phyloP scores from a whole-genome alignment of 768 basidiomycete genomes.

The Pleurotus tuoliensis region DNA sequence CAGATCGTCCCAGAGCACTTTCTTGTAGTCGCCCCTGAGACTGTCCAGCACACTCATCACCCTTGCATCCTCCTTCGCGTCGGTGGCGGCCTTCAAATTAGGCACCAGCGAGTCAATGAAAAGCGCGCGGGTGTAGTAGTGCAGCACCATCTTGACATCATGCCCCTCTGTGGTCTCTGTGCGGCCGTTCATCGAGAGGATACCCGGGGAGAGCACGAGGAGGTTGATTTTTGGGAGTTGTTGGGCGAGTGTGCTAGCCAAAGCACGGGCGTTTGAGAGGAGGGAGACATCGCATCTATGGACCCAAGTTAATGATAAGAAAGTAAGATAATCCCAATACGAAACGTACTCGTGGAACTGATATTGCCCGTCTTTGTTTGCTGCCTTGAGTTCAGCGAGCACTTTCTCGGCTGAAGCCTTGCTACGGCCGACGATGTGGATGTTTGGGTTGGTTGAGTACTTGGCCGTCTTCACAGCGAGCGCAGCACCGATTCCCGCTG shows the following conservation, averaged over 20 bases:
- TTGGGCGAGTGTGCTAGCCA: conserved; percentile 23
- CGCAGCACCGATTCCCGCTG: conserved; percentile 45
- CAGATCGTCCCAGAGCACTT: conserved; percentile 44
- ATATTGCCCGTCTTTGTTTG: conserved; percentile 9
- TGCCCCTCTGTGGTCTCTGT: conserved; percentile 43
- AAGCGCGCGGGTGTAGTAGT: conserved; percentile 51
- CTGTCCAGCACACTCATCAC: conserved; percentile 41
- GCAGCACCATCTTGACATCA: conserved; percentile 38
- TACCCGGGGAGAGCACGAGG: conserved; percentile 43
- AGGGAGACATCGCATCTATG: conserved; percentile 43
- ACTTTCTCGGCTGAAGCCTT: conserved; percentile 41
- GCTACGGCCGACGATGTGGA: conserved; percentile 53
- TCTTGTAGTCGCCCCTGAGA: conserved; percentile 25
- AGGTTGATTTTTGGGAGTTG: conserved; percentile 47
- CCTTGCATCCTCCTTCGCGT: conserved; percentile 44
- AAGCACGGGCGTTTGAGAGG: conserved; percentile 45
- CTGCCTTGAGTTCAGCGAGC: conserved; percentile 34
- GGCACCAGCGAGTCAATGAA: conserved; percentile 46
- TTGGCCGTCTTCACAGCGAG: conserved; percentile 43
- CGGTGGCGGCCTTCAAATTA: conserved; percentile 36
- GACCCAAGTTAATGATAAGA: conserved; percentile 39
- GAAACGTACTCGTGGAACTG: conserved; percentile 4
- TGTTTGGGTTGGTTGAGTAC: conserved; percentile 43
- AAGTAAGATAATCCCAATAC: not conserved
- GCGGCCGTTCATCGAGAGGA: conserved; percentile 32